Evolutionary conservation across 208 protist genomes (phyloP).

Genomic region (Phytomonas sp.): DNA sequence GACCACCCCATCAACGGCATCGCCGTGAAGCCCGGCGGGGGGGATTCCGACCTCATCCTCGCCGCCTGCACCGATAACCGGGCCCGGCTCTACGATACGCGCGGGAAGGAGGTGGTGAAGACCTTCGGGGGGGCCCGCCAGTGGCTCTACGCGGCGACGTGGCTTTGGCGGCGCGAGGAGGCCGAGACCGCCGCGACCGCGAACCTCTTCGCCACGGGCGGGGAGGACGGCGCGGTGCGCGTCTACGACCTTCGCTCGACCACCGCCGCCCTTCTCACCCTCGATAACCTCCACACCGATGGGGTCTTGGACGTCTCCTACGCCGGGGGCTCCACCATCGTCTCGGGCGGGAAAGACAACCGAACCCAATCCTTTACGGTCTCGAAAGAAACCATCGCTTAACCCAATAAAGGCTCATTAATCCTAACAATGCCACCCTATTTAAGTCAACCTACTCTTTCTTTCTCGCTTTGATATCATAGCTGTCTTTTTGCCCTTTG

Average conservation of each 20-base stretch:
- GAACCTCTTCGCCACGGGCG: conserved; percentile 54
- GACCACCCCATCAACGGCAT: conserved; percentile 69
- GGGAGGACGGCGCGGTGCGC: conserved; percentile 63
- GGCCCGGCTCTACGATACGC: conserved; percentile 68
- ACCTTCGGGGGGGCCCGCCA: conserved; percentile 71
- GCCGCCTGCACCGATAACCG: conserved; percentile 78
- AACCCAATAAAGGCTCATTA: background rate
- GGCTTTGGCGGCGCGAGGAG: conserved; percentile 54
- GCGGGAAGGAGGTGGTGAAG: conserved; percentile 39
- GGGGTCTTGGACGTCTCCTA: conserved; percentile 75
- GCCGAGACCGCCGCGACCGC: conserved; percentile 11
- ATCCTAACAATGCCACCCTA: background rate
- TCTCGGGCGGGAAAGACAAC: conserved; percentile 77
- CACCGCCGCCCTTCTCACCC: conserved; percentile 45
- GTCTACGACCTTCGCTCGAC: conserved; percentile 70
- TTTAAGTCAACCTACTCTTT: too few relatives aligned
- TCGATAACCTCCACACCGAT: conserved; percentile 72
- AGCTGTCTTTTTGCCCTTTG: too few relatives aligned
- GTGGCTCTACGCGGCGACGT: conserved; percentile 75
- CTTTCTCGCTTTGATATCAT: too few relatives aligned
- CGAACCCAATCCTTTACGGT: conserved; percentile 58
- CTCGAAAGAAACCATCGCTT: conserved; percentile 20
- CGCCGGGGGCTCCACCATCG: conserved; percentile 44
- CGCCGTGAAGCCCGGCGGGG: conserved; percentile 31
- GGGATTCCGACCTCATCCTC: conserved; percentile 50